Base-by-base conservation (phyloP, 2,329 filamentous ascomycete species). In the Pseudopyricularia javanii region DNA sequence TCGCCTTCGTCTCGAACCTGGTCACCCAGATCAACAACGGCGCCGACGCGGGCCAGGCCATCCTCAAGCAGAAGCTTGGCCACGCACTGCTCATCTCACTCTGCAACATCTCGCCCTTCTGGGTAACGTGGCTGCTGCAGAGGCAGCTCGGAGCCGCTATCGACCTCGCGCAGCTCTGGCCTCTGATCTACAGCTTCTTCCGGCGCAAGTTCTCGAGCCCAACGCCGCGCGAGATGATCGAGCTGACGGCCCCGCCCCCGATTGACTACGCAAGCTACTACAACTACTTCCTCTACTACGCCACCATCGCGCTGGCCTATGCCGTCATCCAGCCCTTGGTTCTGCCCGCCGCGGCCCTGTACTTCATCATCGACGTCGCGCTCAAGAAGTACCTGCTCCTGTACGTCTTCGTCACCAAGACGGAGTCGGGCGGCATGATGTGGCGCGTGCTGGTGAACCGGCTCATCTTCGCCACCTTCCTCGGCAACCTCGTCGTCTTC, bases 191-290 rank as follows among this genome's bases (percentile, higher is more conserved):
- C 75, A 85, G 88, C 56, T 95, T 89, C 63, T 86, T 93, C 65
- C 80, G 85, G 56, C 85, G 89, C 64, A 91, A 85, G 53, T 93
- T 96, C 61, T 79, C 88, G 26, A 85, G 82, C 56, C 91, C 91
- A 3, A 97, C 93, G 2, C 93, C 93, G 5, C 79, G 93, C 59
- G 86, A 95, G 66, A 74, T 93, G 59, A 97, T 97, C 59, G 88
- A 95, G 66, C 80, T 93, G 63, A 95, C 91, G 1, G 93, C 93
- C 3, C 93, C 93, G 1, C 91, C 88, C 2, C 75, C 88, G 0
- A 96, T 98, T 65, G 91, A 97, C 60, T 97, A 96, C 63, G 89
- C 93, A 54, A 89, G 82, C 60, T 97, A 97, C 70, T 98, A 96
- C 77, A 97, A 96, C 68, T 97, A 95, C 67, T 96, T 96, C 68